A percentile compares a stretch with the other conserved stretches of the same genome.
Conservation (phyloP, 108 stramenopile genomes). For the Fistulifera pelliculosa region DNA sequence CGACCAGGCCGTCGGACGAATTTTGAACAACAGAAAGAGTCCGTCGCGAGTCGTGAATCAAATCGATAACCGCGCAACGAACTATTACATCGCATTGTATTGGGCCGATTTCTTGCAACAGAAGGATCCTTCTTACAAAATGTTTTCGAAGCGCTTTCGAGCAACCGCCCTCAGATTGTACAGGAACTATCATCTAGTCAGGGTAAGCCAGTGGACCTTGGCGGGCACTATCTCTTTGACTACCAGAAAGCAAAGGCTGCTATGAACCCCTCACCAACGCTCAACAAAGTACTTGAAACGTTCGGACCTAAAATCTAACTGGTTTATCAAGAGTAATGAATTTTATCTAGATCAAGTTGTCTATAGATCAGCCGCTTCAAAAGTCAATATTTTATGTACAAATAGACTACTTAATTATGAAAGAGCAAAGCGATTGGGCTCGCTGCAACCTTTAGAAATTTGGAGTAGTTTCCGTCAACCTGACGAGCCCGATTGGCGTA, state of each 20-base stretch:
- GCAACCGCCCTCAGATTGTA: constrained; percentile 67
- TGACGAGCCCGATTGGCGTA: no score
- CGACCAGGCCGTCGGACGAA: constrained; percentile 80
- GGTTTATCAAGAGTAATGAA: neutral
- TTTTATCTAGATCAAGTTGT: neutral
- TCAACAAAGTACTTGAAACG: constrained; percentile 44
- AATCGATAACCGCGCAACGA: constrained; percentile 91
- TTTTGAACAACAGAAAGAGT: constrained; percentile 79
- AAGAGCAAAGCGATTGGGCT: no score
- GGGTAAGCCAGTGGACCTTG: constrained; percentile 79
- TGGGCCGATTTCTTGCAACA: constrained; percentile 90
- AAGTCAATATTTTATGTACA: no score
- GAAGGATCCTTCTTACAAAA: constrained; percentile 68
- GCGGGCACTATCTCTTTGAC: constrained; percentile 86
- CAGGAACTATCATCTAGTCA: constrained; percentile 79
- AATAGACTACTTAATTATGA: no score
- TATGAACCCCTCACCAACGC: constrained; percentile 79
- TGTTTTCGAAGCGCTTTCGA: constrained; percentile 60
- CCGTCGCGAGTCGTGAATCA: constrained; percentile 84
- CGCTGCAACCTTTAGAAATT: no score
- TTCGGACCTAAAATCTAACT: constrained; percentile 15
- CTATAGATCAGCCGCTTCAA: neutral
- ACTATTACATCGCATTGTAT: constrained; percentile 86
- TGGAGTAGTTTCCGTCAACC: no score
- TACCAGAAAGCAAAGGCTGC: constrained; percentile 54